Evolutionary conservation across 164 flowering plant species (phyloP).

Genomic region (Liquidambar formosana): DNA sequence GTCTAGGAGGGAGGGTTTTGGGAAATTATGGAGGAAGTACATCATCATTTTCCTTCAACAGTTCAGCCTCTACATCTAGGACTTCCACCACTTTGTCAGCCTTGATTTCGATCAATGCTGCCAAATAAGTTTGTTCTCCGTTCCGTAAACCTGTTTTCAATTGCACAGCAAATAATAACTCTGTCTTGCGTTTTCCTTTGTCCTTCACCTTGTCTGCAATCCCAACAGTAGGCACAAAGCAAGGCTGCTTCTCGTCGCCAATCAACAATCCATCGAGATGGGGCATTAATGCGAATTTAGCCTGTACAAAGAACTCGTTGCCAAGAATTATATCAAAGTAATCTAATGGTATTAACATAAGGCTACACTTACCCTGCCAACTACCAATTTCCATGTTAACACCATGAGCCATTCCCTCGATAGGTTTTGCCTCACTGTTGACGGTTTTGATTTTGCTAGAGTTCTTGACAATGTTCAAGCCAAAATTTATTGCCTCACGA

Average conservation of each 20-base stretch:
- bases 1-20: background rate
- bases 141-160: background rate
- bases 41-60: conserved; percentile 2
- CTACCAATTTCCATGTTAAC: background rate
- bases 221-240: conserved; percentile 4
- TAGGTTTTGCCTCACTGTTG: background rate
- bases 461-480: background rate
- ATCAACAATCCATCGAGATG: conserved; percentile 10
- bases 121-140: background rate
- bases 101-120: background rate
- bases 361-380: background rate
- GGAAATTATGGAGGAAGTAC: conserved; percentile 14
- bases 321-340: conserved; percentile 15
- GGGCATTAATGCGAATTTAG: background rate
- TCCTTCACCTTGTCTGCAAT: too few relatives aligned
- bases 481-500: background rate
- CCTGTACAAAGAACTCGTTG: background rate
- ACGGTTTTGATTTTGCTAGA: background rate
- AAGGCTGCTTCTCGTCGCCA: background rate
- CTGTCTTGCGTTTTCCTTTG: background rate
- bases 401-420: background rate
- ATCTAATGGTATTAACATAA: conserved; percentile 7
- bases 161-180: background rate
- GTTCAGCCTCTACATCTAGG: background rate
- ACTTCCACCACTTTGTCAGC: background rate